Percentiles rank a stretch among this genome's conserved stretches.
Conservation (phyloP, 2,329 filamentous ascomycete species). For the Ceratocystis albifundus region DNA sequence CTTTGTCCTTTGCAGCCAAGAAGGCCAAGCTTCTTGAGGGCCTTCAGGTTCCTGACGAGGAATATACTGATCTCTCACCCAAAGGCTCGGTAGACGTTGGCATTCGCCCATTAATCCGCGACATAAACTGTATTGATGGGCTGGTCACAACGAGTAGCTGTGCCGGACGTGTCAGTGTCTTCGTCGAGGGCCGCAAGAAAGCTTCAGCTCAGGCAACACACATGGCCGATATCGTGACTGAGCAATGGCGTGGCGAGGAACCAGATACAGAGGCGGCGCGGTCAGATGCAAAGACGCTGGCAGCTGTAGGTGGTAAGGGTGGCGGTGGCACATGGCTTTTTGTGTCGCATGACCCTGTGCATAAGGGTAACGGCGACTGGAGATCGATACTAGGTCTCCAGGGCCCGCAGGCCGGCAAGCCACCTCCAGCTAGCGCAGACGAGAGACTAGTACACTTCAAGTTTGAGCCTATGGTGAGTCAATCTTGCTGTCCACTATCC, state of each 20-base stretch:
- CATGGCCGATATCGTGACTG: constrained; percentile 10
- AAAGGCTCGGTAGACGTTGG: constrained; percentile 77
- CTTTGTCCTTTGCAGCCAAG: constrained; percentile 41
- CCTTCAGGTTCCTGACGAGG: constrained; percentile 53
- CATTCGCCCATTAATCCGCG: constrained; percentile 63
- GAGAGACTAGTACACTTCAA: constrained; percentile 65
- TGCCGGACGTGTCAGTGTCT: constrained; percentile 75
- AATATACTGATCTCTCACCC: constrained; percentile 74
- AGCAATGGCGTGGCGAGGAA: constrained; percentile 19
- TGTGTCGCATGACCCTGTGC: constrained; percentile 68
- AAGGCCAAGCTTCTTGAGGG: constrained; percentile 63
- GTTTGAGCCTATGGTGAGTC: constrained; percentile 82
- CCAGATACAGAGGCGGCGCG: background rate
- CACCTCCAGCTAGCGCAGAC: constrained; percentile 26
- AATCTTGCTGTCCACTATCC: background rate
- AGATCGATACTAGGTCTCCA: constrained; percentile 35
- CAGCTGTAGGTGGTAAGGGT: constrained; percentile 71
- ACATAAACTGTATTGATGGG: constrained; percentile 63
- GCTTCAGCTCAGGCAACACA: constrained; percentile 31
- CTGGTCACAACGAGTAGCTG: constrained; percentile 91
- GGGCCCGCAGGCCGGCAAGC: constrained; percentile 26
- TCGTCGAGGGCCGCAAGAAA: constrained; percentile 56
- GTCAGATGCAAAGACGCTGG: constrained; percentile 30
- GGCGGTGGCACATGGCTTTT: constrained; percentile 75
- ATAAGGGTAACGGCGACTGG: constrained; percentile 27